Evolutionary conservation across 192 early-diverging fungal genomes (phyloP), one percentile per base, ranked within the genome.

Genomic region (Mortierella hygrophila): DNA sequence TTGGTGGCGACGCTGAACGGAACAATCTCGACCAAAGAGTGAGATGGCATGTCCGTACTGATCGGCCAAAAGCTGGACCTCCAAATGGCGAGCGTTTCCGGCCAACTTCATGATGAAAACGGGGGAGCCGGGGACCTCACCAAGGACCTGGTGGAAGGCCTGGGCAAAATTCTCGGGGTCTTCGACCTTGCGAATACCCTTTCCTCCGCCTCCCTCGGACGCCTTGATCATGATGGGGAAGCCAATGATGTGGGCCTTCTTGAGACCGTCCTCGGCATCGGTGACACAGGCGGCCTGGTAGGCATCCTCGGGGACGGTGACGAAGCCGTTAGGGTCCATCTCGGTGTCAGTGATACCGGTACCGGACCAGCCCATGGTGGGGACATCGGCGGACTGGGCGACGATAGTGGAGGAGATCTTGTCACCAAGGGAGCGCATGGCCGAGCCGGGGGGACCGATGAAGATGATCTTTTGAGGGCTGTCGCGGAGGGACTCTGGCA

Each of bases 381-480:
- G 98, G 40, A 99, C 97, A 57, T 98, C 88, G 52, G 98, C 98
- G 76, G 94, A 95, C 91, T 99, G 98, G 29, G 98, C 98, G 37
- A 99, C 98, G 79, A 99, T 98, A 8, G 98, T 99, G 38, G 98
- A 99, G 21, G 98, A 98, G 83, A 99, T 99, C 89, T 99, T 99
- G 90, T 99, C 98, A 78, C 98, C 98, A 46, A 99, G 90, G n/a
- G 97, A 95, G 68, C 98, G 94, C 98, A 99, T 99, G 49, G 98
- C 97, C 18, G 95, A 96, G 10, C 97, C 94, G 4, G 98, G 98
- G 40, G 98, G 98, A 77, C 98, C 98, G 77, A 99, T 98, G 81
- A 99, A 99, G 68, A 98, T 94, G 78, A 96, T 93, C 79, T 94
- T 95, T 81, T 94, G 90, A 81, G 94, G 94, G 74, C 95, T 93